Base-by-base conservation (phyloP, 441 rosid genomes). In the Aleurites moluccanus region DNA sequence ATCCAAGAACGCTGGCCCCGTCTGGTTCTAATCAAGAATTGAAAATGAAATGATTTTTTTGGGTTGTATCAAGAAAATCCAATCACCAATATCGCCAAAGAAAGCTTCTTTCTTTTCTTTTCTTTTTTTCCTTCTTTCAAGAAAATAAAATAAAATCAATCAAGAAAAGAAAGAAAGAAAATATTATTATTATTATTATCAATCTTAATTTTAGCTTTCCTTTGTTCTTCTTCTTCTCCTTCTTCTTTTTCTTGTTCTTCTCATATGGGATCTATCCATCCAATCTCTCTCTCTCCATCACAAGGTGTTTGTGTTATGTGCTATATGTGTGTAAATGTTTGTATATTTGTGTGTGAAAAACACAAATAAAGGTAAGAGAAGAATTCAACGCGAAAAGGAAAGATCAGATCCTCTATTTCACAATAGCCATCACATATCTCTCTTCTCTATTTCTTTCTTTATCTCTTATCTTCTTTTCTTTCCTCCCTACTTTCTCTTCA, bases 381-480 rank as follows among this genome's bases (percentile, higher is more conserved):
- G 82, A 67, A 77, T 81, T 85, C 82, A 81, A 83, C 80, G 79
- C 81, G 81, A 82, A 86, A 86, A 73, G 68, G 82, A 81, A 81
- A 86, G 74, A 84, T 81, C 71, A 79, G 88, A 87, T 88, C 88
- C 84, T 75, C 86, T 82, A 73, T 70, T 82, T 80, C 85, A 76
- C 84, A 80, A 78, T 69, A 80, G 72, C 79, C 83, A 60, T 30
- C 70, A 44, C 72, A 44, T 66, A n/a, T 44, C 25, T 30, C 23
- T 61, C 64, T 63, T 76, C 25, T 60, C 66, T 52, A 3, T 14
- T 47, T 3, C 15, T 20, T 2, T 13, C 18, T 38, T 38, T 38
- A n/a, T n/a, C n/a, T n/a, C n/a, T n/a, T n/a, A n/a, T 6, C 40
- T 38, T 6, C 27, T 11, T 61, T 28, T 30, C 20, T 59, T 72